phyloP scores from a whole-genome alignment of 2,329 filamentous ascomycete genomes.

The Fusarium begoniae region DNA sequence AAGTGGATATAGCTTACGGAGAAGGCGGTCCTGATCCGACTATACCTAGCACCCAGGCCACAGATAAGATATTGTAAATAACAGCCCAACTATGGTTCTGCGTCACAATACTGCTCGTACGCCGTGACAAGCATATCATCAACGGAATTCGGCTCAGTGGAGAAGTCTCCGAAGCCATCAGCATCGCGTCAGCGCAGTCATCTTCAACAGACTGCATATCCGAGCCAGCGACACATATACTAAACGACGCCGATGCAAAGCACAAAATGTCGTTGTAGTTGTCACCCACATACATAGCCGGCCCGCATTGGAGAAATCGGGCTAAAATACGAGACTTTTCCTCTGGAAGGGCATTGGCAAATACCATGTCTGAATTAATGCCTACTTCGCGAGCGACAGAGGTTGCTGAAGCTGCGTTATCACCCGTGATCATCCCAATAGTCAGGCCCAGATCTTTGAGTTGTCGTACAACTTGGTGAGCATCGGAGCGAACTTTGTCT shows the following conservation, averaged over 20 bases:
- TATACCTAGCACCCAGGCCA: background rate
- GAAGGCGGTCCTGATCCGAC: background rate
- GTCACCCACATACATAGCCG: background rate
- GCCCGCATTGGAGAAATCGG: background rate
- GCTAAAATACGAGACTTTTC: background rate
- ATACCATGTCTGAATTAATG: background rate
- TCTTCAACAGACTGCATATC: background rate
- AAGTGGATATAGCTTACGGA: background rate
- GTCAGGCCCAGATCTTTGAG: accelerated
- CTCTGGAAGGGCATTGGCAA: background rate
- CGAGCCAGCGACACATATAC: background rate
- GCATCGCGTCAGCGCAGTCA: background rate
- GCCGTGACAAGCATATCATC: background rate
- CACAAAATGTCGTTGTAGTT: background rate
- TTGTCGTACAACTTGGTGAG: background rate
- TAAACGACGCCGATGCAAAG: background rate
- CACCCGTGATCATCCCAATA: background rate
- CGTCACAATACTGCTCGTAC: background rate
- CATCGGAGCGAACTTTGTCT: background rate
- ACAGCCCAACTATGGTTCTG: background rate
- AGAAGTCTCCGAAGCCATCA: background rate
- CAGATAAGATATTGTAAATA: background rate
- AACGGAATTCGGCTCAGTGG: background rate
- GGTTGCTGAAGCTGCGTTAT: background rate
- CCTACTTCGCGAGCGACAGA: background rate